Conservation (phyloP, 345 rosid genomes). For the Eucalyptus curtisii region DNA sequence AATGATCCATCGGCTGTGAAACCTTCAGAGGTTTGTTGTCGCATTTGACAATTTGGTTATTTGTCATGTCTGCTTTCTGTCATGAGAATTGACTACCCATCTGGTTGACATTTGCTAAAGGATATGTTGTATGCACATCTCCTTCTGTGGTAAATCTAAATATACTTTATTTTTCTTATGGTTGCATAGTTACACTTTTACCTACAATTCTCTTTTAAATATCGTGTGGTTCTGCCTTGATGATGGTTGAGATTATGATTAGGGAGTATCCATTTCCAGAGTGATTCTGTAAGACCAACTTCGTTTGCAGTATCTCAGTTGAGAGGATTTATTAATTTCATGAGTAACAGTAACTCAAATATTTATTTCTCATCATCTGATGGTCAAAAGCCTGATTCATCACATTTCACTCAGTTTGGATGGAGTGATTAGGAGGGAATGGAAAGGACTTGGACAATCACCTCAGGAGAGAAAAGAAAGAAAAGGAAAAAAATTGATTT, state of each 20-base stretch:
- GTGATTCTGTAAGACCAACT: neutral
- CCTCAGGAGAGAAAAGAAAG: neutral
- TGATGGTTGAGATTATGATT: neutral
- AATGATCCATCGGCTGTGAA: neutral
- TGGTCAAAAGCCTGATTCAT: neutral
- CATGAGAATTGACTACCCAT: neutral
- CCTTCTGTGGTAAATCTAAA: neutral
- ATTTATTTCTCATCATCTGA: neutral
- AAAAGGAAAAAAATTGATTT: neutral
- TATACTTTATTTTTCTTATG: neutral
- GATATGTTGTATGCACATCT: neutral
- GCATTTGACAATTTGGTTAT: neutral
- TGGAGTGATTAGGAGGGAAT: neutral
- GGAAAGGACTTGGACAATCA: neutral
- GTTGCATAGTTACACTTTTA: neutral
- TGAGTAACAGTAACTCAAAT: neutral
- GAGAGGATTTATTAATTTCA: neutral
- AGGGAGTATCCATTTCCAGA: neutral
- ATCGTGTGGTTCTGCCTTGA: neutral
- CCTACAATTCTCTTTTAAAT: neutral
- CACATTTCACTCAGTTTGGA: neutral
- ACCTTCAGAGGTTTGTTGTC: slow-evolving; percentile 12
- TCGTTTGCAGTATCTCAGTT: neutral
- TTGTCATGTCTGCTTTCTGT: neutral
- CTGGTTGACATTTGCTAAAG: neutral